Conservation (phyloP, 495 filamentous ascomycete species). For the Aspergillus homomorphus region DNA sequence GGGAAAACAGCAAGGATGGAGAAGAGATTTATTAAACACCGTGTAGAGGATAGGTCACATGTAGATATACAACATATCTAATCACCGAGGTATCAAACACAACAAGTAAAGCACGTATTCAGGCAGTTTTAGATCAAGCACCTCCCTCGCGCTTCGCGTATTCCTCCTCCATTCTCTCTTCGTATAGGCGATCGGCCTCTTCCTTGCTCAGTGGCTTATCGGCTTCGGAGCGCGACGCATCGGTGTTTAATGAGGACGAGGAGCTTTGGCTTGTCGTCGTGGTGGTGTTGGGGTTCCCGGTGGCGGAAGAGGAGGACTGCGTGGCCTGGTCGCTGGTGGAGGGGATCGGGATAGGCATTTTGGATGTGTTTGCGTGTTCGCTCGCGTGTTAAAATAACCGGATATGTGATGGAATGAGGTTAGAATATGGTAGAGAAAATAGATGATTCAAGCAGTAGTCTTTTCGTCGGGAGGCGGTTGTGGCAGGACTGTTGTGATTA, state of each 20-base stretch:
- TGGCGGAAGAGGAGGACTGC: background rate
- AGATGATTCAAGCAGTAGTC: too few species aligned
- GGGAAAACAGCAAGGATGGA: too few species aligned
- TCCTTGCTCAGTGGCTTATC: conserved; percentile 40
- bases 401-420: background rate
- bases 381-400: background rate
- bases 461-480: too few species aligned
- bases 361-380: background rate
- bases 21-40: too few species aligned
- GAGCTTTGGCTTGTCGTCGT: background rate
- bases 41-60: too few species aligned
- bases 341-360: background rate
- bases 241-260: background rate
- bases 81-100: background rate
- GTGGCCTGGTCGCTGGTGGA: background rate
- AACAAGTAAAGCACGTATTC: background rate
- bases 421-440: too few species aligned
- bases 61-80: too few species aligned
- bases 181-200: conserved; percentile 60
- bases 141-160: conserved; percentile 76
- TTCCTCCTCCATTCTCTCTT: conserved; percentile 73
- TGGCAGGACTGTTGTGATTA: too few species aligned
- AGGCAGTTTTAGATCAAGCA: too few species aligned
- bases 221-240: conserved; percentile 9
- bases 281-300: background rate